Conservation (phyloP, 371 early-diverging fungal species). For the Mortierella polycephala region DNA sequence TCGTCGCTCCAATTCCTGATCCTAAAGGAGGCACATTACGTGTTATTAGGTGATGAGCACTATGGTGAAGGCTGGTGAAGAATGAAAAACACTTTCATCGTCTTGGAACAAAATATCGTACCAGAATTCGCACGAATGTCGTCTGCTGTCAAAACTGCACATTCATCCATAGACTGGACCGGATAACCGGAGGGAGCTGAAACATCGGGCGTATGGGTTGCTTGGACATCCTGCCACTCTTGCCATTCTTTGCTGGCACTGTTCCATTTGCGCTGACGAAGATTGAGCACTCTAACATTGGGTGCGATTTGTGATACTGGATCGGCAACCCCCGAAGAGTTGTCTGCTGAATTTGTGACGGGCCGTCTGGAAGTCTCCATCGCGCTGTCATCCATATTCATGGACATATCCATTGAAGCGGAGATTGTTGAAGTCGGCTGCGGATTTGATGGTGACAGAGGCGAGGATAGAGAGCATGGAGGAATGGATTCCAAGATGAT, state of each 20-base stretch:
- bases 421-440: not conserved
- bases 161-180: not conserved
- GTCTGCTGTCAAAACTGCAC: not conserved
- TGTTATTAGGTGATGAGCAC: too few relatives aligned
- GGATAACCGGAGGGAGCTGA: not conserved
- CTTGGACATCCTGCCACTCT: slow-evolving; percentile 52
- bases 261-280: slow-evolving; percentile 54
- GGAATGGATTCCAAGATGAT: not conserved
- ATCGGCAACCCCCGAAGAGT: not conserved
- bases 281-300: slow-evolving; percentile 20
- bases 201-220: slow-evolving; percentile 25
- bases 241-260: slow-evolving; percentile 47
- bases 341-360: not conserved
- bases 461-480: slow-evolving; percentile 9
- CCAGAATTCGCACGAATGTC: too few relatives aligned
- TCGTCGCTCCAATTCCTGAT: not conserved
- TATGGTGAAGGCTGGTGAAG: too few relatives aligned
- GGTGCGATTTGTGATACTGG: not conserved
- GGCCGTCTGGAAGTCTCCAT: not conserved
- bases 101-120: too few relatives aligned
- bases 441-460: slow-evolving; percentile 25
- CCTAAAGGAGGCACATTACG: not conserved
- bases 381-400: slow-evolving; percentile 16
- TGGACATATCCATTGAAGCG: slow-evolving; percentile 7
- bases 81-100: too few relatives aligned